Evolutionary conservation across 1,284 basidiomycete species (phyloP), one percentile per base, ranked within the genome.

Genomic region (Tremellales sp.): DNA sequence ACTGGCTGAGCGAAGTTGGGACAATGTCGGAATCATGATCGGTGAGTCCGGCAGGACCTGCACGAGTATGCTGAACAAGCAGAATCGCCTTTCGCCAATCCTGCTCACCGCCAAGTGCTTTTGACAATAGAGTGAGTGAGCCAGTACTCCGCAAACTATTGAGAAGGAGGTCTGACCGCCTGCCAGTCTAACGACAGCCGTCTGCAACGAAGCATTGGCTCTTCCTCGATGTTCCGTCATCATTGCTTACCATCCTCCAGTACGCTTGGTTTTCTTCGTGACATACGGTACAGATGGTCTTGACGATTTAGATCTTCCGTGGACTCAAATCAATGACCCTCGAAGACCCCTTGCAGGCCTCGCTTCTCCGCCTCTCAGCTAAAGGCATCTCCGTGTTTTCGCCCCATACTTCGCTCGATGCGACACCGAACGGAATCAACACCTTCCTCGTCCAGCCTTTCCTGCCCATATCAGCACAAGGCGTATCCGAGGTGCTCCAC

Each of bases 371-470:
- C 48, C 86, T 89, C 51, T 84, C 84, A 0, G 84, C 87, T 0
- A 79, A 82, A 4, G 91, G 91, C 0, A 84, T 96, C 51, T 88
- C 85, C 13, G 79, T 97, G 2, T 97, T 89, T 75, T 81, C 80
- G 33, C 92, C 92, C 0, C 93, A 97, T 71, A 90, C 88, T 0
- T 82, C 87, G 1, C 78, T 96, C 12, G 93, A 97, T 70, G 82
- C 76, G 4, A 84, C 88, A 2, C 80, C 80, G 46, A 88, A 83
- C 12, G 92, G 92, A 0, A 83, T 97, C 57, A 93, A 93, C 64
- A 86, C 85, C 75, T 91, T 45, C 67, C 61, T 74, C 21, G 58
- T 68, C 36, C 58, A 64, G 40, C 65, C 70, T 1, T 75, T 72
- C 56, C 35, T 58, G 26, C 40, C 43, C 17, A 27, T 53, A 15